Evolutionary conservation across 257 asterid genomes (phyloP), one percentile per base, ranked within the genome.

Genomic region (Forsythia suspensa): DNA sequence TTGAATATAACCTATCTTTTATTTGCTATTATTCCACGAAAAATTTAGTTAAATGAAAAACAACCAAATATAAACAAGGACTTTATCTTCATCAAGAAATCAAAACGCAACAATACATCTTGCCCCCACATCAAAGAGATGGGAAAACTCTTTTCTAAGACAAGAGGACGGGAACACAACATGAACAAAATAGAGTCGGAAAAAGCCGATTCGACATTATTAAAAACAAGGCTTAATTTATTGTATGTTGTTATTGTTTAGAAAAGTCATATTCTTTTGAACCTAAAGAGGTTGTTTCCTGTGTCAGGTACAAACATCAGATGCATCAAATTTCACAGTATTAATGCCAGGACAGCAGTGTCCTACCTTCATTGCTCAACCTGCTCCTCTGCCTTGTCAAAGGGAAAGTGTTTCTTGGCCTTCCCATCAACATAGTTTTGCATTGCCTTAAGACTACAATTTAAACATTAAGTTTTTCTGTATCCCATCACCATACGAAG

Each of bases 341-440:
- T 66, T 92, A 82, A 94, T 94, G 98, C 98, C 98, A 3, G 98
- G 98, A 65, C 95, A 90, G 75, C 88, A 90, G 42, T 84, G 80
- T 82, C 98, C 98, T 3, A 92, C 93, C 74, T 94, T 88, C 87
- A 94, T 94, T 57, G 98, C 97, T 61, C 92, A 87, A 74, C 95
- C 95, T 29, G 91, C 96, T 72, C 97, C 98, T 37, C 81, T 90
- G 82, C 89, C 97, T 39, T 90, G 96, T 78, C 84, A 46, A 69
- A 92, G 97, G 78, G 98, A 94, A 89, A 87, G 89, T 75, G 84
- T 85, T 4, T 73, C n/a, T 77, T 89, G 92, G 87, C 96, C 94
- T 34, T 71, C 90, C 55, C 96, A 89, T 51, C 85, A 78, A 51
- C 89, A 82, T 67, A 80, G 48, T 80, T 59, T 81, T 73, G 72